Base-by-base conservation (phyloP, 805 yeast species). In the Sugiyamaella smithiae region DNA sequence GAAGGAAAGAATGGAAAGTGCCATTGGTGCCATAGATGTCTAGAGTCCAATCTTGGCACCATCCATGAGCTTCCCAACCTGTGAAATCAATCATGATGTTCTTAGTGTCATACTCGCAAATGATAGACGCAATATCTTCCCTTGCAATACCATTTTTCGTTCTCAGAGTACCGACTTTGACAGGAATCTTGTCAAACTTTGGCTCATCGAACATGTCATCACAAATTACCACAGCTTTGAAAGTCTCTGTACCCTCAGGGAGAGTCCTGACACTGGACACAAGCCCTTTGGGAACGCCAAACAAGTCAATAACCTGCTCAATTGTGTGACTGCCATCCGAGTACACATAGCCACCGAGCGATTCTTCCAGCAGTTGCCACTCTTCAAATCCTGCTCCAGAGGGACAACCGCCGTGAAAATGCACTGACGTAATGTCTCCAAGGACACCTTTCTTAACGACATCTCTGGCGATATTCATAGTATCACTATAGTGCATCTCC, bases 401-500 rank as follows among this genome's bases (percentile, higher is more conserved):
- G 6, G 50, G 50, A 23, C 50, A 46, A 3, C 50, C 50, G 9
- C 50, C 50, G 23, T 46, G 50, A 26, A 46, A 46, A 23, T 46
- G 50, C 5, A 45, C 50, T 19, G 50, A 46, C 2, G 50, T 46
- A 16, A 46, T 46, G 4, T 40, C 45, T 12, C 50, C 50, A 6
- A 46, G 32, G 11, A 33, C 40, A 8, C 33, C 33, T 4, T 41
- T 46, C 4, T 24, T 28, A 3, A 40, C 16, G 17, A 46, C 31
- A 12, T 40, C 37, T 40, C 50, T 40, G 11, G 50, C 50, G 19
- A 40, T 28, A 33, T 46, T 41, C 50, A 46, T 46, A 12, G 41
- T 22, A n/a, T 40, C 50, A 22, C 50, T 32, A 28, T 46, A 46
- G 29, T 46, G 50, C 50, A 46, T 46, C 31, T 46, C 50, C 50